phyloP scores from a whole-genome alignment of 2,329 filamentous ascomycete species.

The Berkeleyomyces rouxiae region DNA sequence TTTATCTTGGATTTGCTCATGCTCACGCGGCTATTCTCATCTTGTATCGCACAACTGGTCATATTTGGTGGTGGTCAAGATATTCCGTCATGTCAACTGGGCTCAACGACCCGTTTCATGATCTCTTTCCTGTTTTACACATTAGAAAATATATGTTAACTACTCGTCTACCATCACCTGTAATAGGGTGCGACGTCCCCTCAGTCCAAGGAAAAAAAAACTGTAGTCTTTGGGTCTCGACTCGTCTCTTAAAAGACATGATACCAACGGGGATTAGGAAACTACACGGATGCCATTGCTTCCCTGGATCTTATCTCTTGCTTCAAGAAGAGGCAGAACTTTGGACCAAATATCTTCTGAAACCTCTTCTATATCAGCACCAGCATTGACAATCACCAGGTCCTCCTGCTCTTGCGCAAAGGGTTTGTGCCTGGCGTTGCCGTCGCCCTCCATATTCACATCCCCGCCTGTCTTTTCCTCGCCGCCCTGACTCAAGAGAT shows the following conservation, averaged over 20 bases:
- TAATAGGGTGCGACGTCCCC: not conserved
- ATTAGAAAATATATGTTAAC: not conserved
- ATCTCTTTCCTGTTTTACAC: not conserved
- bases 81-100: not conserved
- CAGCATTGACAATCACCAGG: conserved; percentile 37
- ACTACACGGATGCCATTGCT: conserved; percentile 31
- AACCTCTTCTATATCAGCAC: conserved; percentile 38
- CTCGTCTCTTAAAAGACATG: too few relatives aligned
- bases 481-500: conserved; percentile 21
- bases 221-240: not conserved
- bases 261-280: conserved; percentile 9
- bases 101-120: not conserved
- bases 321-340: conserved; percentile 30
- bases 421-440: conserved; percentile 14
- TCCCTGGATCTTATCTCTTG: conserved; percentile 33
- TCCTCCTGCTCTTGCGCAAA: conserved; percentile 37
- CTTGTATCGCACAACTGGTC: not conserved
- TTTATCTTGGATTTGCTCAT: not conserved
- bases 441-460: conserved; percentile 9
- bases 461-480: conserved; percentile 16
- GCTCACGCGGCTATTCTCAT: not conserved
- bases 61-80: not conserved
- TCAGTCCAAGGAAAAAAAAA: not conserved
- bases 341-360: conserved; percentile 37
- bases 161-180: not conserved